A percentile compares a stretch with the other conserved stretches of the same genome.
Evolutionary conservation across 2,329 filamentous ascomycete genomes (phyloP).

Genomic region (Byssothecium circinans): DNA sequence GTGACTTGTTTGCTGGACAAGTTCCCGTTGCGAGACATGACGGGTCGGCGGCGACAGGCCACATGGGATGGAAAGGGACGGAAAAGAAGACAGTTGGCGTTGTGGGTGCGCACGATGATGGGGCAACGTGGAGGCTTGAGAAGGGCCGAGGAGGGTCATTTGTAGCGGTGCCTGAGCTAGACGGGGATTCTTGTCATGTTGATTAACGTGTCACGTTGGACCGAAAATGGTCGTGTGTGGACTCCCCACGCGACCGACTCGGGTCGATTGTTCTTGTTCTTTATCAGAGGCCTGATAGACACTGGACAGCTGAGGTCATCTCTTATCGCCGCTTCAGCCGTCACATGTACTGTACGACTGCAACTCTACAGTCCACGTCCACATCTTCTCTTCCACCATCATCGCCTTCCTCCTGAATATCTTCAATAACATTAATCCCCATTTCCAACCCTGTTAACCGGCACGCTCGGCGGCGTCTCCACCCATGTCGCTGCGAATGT

Average conservation of each 20-base stretch:
- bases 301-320: neutral
- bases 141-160: no score
- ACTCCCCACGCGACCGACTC: no score
- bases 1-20: neutral
- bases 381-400: slow-evolving; percentile 1
- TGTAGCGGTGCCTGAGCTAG: no score
- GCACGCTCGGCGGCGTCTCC: slow-evolving; percentile 22
- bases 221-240: no score
- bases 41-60: no score
- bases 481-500: slow-evolving; percentile 23
- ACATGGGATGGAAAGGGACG: neutral
- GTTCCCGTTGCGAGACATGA: no score
- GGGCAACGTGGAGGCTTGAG: slow-evolving; percentile 1
- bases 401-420: slow-evolving; percentile 3
- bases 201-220: neutral
- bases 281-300: neutral
- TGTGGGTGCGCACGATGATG: neutral
- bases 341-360: neutral
- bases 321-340: neutral
- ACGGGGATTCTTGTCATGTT: neutral
- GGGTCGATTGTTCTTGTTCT: neutral
- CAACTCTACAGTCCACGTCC: slow-evolving; percentile 1
- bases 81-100: neutral
- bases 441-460: slow-evolving; percentile 6
- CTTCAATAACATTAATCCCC: neutral